Conservation (phyloP, 257 asterid genomes). For the Oldenlandia corymbosa region DNA sequence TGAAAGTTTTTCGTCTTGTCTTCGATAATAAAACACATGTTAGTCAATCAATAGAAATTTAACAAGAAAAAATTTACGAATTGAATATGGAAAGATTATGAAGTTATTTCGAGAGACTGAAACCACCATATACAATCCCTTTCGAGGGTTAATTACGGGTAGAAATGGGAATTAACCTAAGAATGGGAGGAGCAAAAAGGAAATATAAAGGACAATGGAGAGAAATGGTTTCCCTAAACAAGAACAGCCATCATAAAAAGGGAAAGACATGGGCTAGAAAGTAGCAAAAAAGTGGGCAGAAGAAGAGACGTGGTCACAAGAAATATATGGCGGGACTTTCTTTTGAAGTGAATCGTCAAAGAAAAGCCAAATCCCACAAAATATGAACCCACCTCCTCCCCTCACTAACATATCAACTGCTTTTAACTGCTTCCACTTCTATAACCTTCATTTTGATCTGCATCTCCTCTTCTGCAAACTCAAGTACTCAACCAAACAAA, state of each 20-base stretch:
- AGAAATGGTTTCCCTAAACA: conserved; percentile 8
- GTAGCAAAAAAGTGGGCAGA: conserved; percentile 27
- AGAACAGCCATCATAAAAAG: conserved; percentile 11
- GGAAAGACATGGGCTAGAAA: conserved; percentile 26
- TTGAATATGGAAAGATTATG: too few species aligned
- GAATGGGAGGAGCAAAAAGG: too few species aligned
- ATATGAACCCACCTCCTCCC: conserved; percentile 40
- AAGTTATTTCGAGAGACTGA: too few species aligned
- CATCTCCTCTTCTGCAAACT: conserved; percentile 10
- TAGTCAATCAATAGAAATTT: too few species aligned
- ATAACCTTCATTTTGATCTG: conserved; percentile 12
- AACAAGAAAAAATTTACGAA: too few species aligned
- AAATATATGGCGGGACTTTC: conserved; percentile 63
- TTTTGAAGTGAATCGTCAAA: conserved; percentile 43
- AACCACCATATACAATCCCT: too few species aligned
- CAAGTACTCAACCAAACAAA: background rate
- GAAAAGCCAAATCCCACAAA: conserved; percentile 16
- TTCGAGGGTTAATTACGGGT: too few species aligned
- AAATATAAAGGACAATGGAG: background rate
- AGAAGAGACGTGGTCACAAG: conserved; percentile 53
- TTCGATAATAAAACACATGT: too few species aligned
- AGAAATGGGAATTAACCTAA: too few species aligned
- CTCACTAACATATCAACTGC: conserved; percentile 41
- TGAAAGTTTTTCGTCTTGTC: too few species aligned
- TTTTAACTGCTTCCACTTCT: conserved; percentile 21